A percentile compares a stretch with the other conserved stretches of the same genome.
These are phyloP conservation scores for Hypoxylon lenormandii DNA, from an alignment of 495 filamentous ascomycete genomes.

Conservation along the genomic window DNA sequence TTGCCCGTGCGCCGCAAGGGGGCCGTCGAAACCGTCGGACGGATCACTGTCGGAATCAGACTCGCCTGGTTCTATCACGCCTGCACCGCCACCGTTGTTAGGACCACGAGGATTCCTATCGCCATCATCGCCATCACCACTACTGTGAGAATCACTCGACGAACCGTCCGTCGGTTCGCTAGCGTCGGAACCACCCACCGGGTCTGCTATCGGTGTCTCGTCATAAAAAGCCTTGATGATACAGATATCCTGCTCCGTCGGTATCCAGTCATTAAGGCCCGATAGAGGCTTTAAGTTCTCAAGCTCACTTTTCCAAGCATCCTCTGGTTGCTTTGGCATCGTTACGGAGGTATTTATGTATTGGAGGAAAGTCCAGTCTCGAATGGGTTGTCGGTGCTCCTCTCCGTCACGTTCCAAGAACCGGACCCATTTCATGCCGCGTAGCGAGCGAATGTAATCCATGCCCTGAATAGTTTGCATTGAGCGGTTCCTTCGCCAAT, in stretches of 20 bases:
- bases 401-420: constrained; percentile 51
- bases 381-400: constrained; percentile 5
- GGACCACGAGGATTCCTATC: no score
- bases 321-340: constrained; percentile 24
- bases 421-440: constrained; percentile 53
- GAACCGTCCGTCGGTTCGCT: constrained; percentile 4
- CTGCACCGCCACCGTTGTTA: no score
- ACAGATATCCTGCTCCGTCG: constrained; percentile 31
- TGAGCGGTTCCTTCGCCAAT: constrained; percentile 46
- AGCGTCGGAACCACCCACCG: constrained; percentile 14
- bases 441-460: constrained; percentile 55
- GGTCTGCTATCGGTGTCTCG: constrained; percentile 11
- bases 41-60: no score
- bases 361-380: constrained; percentile 53
- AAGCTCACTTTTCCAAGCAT: constrained; percentile 29
- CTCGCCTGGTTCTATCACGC: no score
- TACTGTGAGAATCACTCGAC: constrained; percentile 14
- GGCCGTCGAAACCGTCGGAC: no score
- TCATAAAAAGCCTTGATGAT: constrained; percentile 47
- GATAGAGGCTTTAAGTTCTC: constrained; percentile 46
- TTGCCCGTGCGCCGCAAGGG: no score
- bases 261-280: constrained; percentile 33
- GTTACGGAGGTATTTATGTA: constrained; percentile 49
- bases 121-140: no score
- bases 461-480: constrained; percentile 56